Evolutionary conservation across 306 rosid species (phyloP).

Genomic region (Macrotyloma uniflorum): DNA sequence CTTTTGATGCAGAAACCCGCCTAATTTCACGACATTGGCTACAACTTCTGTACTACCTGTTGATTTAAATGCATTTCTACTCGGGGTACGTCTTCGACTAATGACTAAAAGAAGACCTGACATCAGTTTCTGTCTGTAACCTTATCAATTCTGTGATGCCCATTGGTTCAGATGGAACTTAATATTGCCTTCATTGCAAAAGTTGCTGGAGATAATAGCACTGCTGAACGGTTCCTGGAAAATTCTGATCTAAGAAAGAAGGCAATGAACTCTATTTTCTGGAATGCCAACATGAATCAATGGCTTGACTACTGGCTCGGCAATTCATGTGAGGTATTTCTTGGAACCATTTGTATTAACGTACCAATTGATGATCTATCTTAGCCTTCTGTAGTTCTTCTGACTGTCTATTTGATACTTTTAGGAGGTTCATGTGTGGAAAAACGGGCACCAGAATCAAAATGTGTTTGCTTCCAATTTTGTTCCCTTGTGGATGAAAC

Average conservation of each 20-base stretch:
- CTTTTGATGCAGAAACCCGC: slow-evolving; percentile 63
- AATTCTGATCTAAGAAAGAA: slow-evolving; percentile 63
- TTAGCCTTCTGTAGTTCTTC: slow-evolving; percentile 17
- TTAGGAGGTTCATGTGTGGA: slow-evolving; percentile 64
- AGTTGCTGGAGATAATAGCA: slow-evolving; percentile 57
- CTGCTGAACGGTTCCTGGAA: slow-evolving; percentile 50
- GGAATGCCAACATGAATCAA: slow-evolving; percentile 70
- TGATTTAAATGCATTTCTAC: slow-evolving; percentile 78
- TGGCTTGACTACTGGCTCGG: slow-evolving; percentile 93
- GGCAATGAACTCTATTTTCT: slow-evolving; percentile 72
- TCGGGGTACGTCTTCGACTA: slow-evolving; percentile 58
- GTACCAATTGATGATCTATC: slow-evolving; percentile 6
- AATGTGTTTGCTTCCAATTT: slow-evolving; percentile 83
- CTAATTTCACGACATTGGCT: slow-evolving; percentile 75
- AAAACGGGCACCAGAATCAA: slow-evolving; percentile 64
- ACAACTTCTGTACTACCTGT: slow-evolving; percentile 83
- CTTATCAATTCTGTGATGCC: slow-evolving; percentile 28
- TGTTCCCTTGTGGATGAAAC: slow-evolving; percentile 84
- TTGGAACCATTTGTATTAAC: slow-evolving; percentile 13
- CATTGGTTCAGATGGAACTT: slow-evolving; percentile 74
- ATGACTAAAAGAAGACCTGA: slow-evolving; percentile 22
- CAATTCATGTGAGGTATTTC: slow-evolving; percentile 46
- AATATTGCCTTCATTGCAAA: slow-evolving; percentile 78
- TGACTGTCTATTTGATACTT: slow-evolving; percentile 38
- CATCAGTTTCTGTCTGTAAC: slow-evolving; percentile 21